phyloP scores from a whole-genome alignment of 495 filamentous ascomycete species.

The Penicillium herquei region DNA sequence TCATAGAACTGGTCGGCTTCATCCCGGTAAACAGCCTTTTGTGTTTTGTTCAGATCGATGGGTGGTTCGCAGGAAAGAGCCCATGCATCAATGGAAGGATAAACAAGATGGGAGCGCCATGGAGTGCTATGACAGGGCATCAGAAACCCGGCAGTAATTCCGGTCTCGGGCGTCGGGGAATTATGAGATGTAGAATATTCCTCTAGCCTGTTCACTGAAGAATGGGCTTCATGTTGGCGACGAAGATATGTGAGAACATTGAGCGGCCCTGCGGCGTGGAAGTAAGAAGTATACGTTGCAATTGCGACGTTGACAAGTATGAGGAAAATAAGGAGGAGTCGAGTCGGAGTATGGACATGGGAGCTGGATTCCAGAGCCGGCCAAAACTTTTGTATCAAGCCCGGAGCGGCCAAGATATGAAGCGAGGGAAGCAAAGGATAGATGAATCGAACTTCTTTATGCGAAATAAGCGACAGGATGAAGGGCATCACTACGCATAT shows the following conservation, averaged over 20 bases:
- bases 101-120: constrained; percentile 86
- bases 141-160: constrained; percentile 79
- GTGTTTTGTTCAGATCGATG: constrained; percentile 55
- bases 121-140: constrained; percentile 97
- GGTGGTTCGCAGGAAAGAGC: constrained; percentile 92
- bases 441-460: constrained; percentile 98
- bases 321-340: constrained; percentile 55
- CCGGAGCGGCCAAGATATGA: constrained; percentile 72
- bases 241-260: constrained; percentile 73
- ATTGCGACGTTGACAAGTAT: constrained; percentile 67
- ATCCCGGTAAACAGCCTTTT: constrained; percentile 68
- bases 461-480: constrained; percentile 74
- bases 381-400: constrained; percentile 65
- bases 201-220: neutral
- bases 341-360: constrained; percentile 32
- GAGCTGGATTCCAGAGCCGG: constrained; percentile 35
- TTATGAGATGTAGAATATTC: neutral
- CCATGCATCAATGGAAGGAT: constrained; percentile 74
- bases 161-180: constrained; percentile 1
- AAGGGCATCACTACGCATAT: constrained; percentile 58
- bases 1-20: constrained; percentile 91
- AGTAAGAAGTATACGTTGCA: constrained; percentile 67
- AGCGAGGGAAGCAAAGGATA: constrained; percentile 87
- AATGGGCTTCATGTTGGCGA: constrained; percentile 54
- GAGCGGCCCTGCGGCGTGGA: constrained; percentile 77